Conservation (phyloP, 192 early-diverging fungal species). For the Dissophora globulifera region DNA sequence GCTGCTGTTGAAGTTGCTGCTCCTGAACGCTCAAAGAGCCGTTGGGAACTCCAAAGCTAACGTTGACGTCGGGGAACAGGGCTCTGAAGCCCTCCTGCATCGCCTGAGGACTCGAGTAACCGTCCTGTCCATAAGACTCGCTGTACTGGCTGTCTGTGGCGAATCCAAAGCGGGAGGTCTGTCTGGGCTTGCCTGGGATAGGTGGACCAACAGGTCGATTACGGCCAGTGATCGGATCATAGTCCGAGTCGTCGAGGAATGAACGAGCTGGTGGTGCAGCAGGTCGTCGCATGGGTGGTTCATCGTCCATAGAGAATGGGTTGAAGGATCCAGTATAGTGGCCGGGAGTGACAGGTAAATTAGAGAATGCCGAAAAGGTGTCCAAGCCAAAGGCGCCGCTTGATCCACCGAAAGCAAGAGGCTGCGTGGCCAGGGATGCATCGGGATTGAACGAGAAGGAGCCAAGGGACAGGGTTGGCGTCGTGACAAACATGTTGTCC, state of each 20-base stretch:
- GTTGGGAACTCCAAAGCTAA: slow-evolving; percentile 57
- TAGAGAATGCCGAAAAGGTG: slow-evolving; percentile 37
- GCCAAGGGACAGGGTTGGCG: slow-evolving; percentile 30
- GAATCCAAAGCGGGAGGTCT: slow-evolving; percentile 60
- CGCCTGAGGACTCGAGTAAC: slow-evolving; percentile 28
- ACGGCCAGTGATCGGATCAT: slow-evolving; percentile 26
- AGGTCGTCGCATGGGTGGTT: slow-evolving; percentile 48
- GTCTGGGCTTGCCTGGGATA: slow-evolving; percentile 51
- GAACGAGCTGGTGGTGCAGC: slow-evolving; percentile 10
- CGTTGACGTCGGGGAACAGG: slow-evolving; percentile 68
- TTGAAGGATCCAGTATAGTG: slow-evolving; percentile 61
- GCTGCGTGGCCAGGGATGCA: slow-evolving; percentile 31
- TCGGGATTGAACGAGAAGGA: slow-evolving; percentile 48
- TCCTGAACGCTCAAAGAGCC: slow-evolving; percentile 25
- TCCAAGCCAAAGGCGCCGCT: slow-evolving; percentile 43
- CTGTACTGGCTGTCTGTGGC: slow-evolving; percentile 49
- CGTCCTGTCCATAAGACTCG: slow-evolving; percentile 26
- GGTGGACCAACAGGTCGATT: slow-evolving; percentile 39
- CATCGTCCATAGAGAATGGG: slow-evolving; percentile 58
- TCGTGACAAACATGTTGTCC: slow-evolving; percentile 30
- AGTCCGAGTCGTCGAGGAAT: slow-evolving; percentile 35
- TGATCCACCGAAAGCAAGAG: slow-evolving; percentile 12
- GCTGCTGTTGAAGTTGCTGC: slow-evolving; percentile 26
- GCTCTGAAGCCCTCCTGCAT: slow-evolving; percentile 66
- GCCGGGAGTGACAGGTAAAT: slow-evolving; percentile 41